Conservation (phyloP, 2,329 filamentous ascomycete species). For the Parascedosporium putredinis region DNA sequence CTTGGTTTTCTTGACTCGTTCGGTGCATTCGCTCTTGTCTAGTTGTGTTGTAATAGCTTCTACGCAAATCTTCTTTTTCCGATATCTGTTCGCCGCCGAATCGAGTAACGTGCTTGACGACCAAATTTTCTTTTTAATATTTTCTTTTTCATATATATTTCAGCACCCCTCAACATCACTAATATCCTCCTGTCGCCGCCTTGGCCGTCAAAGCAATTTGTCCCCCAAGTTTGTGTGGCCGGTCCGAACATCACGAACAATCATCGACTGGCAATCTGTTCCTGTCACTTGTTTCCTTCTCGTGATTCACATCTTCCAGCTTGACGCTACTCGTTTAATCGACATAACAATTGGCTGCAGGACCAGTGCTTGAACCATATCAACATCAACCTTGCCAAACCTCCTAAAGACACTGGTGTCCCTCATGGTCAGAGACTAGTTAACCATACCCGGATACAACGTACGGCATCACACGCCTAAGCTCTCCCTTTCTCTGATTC, state of each 20-base stretch:
- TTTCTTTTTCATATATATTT: too few species aligned
- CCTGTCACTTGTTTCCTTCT: background rate
- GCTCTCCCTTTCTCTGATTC: too few species aligned
- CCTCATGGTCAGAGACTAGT: background rate
- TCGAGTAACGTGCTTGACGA: background rate
- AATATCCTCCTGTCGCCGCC: background rate
- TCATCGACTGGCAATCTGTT: slow-evolving; percentile 5
- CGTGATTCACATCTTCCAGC: background rate
- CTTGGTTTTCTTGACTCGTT: background rate
- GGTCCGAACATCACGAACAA: background rate
- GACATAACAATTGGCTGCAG: background rate
- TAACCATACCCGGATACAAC: too few species aligned
- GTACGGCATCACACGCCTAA: too few species aligned
- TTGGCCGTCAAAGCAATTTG: background rate
- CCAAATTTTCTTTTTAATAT: background rate
- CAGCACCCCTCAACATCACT: background rate
- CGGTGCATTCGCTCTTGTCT: too few species aligned
- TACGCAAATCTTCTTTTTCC: too few species aligned
- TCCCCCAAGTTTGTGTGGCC: background rate
- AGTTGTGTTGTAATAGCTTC: background rate
- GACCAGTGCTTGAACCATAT: background rate
- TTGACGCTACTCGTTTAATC: background rate
- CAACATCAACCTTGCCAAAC: too few species aligned
- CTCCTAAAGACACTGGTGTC: too few species aligned
- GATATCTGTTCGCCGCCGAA: background rate